Base-by-base conservation (phyloP, 768 basidiomycete species). In the Agrocybe pediades region DNA sequence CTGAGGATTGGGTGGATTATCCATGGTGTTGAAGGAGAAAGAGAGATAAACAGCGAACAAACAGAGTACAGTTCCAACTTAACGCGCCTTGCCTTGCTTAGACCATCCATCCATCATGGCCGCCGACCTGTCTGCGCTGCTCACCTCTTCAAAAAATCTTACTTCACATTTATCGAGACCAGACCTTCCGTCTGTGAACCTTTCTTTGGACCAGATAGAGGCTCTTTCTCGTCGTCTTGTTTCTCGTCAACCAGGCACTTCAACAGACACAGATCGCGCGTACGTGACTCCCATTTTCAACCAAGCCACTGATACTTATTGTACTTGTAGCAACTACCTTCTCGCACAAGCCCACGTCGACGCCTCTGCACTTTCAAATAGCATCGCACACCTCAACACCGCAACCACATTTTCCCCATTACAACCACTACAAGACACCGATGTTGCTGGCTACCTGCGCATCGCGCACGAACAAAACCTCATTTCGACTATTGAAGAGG, bases 261-360 rank as follows among this genome's bases (percentile, higher is more conserved):
- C 87, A 0, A 78, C 77, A 36, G 90, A 91, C 69, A 73, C 81
- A 7, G 86, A 87, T 65, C 82, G 86, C 77, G 90, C 87, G 90
- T 90, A 69, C 56, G 88, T 48, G 19, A 49, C 51, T 15, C 6
- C 30, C 44, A 46, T 36, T 52, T 36, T 53, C 45, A 58, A 15
- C 51, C 33, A 16, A 41, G 3, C 25, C 41, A 7, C 19, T 49
- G n/a, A 11, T 50, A 23, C 26, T 46, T 36, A 49, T 36, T 54
- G 16, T 55, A 17, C 25, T 26, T 26, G 26, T 61, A 94, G 92
- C 7, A 93, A 92, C 66, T 97, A 95, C 68, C 79, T 99, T 0
- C 84, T 99, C 23, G 95, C 96, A 1, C 92, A 94, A 60, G 94
- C 92, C 0, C 91, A 92, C 55, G 89, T 99, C 56, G 95, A 99